Evolutionary conservation across 805 yeast genomes (phyloP).

Genomic region (Hanseniaspora osmophila): DNA sequence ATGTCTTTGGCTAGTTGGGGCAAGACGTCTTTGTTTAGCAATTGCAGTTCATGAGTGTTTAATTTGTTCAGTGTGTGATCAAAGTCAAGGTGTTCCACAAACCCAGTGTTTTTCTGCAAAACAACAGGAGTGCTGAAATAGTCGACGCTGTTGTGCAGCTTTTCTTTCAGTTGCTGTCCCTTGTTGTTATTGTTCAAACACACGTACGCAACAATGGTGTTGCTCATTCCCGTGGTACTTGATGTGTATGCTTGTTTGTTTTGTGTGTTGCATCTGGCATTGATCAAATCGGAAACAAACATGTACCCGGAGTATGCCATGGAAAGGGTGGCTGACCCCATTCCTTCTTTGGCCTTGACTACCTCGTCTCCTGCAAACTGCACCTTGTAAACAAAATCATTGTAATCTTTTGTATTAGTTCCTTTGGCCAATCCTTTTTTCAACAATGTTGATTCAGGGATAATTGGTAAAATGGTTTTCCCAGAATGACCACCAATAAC

Average conservation of each 20-base stretch:
- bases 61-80: conserved; percentile 28
- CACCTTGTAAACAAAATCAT: conserved; percentile 57
- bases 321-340: conserved; percentile 73
- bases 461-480: conserved; percentile 64
- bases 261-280: conserved; percentile 29
- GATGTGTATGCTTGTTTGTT: conserved; percentile 11
- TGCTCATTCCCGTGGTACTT: background rate
- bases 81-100: conserved; percentile 36
- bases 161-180: conserved; percentile 30
- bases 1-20: conserved; percentile 42
- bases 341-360: conserved; percentile 72
- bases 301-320: conserved; percentile 80
- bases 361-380: conserved; percentile 86
- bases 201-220: conserved; percentile 35
- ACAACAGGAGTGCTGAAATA: conserved; percentile 52
- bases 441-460: conserved; percentile 37
- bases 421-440: conserved; percentile 28
- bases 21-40: conserved; percentile 37
- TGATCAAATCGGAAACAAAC: conserved; percentile 53
- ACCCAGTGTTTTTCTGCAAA: conserved; percentile 30
- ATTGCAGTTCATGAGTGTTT: conserved; percentile 32
- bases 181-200: conserved; percentile 40
- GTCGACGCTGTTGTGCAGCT: conserved; percentile 24
- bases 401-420: conserved; percentile 30
- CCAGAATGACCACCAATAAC: conserved; percentile 86